phyloP scores from a whole-genome alignment of 2,329 filamentous ascomycete genomes.

The Penicillium sp. region DNA sequence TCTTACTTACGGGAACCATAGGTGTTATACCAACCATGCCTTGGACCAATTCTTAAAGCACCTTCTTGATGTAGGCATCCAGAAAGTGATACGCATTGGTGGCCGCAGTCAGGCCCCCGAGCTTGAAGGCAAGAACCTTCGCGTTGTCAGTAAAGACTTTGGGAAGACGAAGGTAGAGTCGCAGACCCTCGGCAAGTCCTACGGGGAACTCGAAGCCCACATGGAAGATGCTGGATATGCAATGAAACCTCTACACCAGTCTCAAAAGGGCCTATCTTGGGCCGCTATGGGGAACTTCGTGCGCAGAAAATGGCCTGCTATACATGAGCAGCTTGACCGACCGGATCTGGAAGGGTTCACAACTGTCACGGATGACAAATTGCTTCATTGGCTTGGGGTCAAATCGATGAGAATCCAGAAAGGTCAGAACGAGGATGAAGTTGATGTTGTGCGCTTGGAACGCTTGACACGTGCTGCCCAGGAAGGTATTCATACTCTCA shows the following conservation, averaged over 20 bases:
- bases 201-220: neutral
- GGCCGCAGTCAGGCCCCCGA: constrained; percentile 8
- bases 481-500: constrained; percentile 1
- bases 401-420: neutral
- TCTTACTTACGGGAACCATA: neutral
- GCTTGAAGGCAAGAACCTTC: constrained; percentile 14
- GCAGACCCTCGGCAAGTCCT: neutral
- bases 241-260: constrained; percentile 6
- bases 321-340: neutral
- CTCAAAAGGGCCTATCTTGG: constrained; percentile 6
- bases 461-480: neutral
- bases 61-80: constrained; percentile 59
- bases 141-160: neutral
- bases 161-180: constrained; percentile 8
- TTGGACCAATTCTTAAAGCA: constrained; percentile 65
- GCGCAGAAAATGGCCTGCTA: neutral
- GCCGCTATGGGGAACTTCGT: neutral
- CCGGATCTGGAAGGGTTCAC: neutral
- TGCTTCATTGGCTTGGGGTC: constrained; percentile 1
- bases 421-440: neutral
- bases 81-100: constrained; percentile 15
- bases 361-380: neutral
- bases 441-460: constrained; percentile 2
- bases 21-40: constrained; percentile 65
- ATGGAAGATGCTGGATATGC: neutral